phyloP scores from a whole-genome alignment of 2,329 filamentous ascomycete species.

The Aspergillus pseudoterreus region DNA sequence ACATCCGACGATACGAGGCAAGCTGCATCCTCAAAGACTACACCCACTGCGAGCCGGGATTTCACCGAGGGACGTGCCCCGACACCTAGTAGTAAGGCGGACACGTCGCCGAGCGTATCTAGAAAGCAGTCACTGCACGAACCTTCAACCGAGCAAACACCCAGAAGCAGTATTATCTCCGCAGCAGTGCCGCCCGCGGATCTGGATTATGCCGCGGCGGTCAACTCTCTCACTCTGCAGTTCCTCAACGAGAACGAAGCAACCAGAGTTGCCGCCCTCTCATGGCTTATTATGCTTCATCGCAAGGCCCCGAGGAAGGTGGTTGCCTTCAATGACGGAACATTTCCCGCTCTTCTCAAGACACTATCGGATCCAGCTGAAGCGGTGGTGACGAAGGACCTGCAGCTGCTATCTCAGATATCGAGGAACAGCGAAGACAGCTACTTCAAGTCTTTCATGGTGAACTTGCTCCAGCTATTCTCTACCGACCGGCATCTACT shows the following conservation, averaged over 20 bases:
- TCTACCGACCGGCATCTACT: conserved; percentile 88
- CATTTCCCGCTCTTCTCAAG: conserved; percentile 92
- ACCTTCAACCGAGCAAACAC: conserved; percentile 35
- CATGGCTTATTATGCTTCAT: conserved; percentile 97
- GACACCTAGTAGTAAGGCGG: conserved; percentile 31
- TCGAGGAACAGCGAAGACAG: conserved; percentile 95
- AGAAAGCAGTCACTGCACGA: conserved; percentile 29
- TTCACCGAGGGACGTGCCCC: conserved; percentile 41
- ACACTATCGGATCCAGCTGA: conserved; percentile 94
- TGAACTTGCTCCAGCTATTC: conserved; percentile 90
- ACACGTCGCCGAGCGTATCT: conserved; percentile 23
- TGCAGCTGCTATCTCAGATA: conserved; percentile 92
- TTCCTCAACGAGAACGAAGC: conserved; percentile 97
- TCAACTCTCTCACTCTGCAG: conserved; percentile 85
- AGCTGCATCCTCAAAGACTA: conserved; percentile 37
- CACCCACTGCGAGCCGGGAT: conserved; percentile 38
- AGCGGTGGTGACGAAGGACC: conserved; percentile 88
- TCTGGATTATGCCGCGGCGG: conserved; percentile 92
- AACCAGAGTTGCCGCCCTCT: conserved; percentile 86
- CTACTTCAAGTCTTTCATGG: conserved; percentile 98
- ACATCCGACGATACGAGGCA: conserved; percentile 38
- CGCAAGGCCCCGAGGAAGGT: conserved; percentile 91
- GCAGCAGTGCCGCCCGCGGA: conserved; percentile 54
- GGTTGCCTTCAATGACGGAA: conserved; percentile 92
- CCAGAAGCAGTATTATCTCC: conserved; percentile 46